These are phyloP conservation scores for Aspergillus nidulans DNA, from an alignment of 495 filamentous ascomycete species.

Conservation along the genomic window DNA sequence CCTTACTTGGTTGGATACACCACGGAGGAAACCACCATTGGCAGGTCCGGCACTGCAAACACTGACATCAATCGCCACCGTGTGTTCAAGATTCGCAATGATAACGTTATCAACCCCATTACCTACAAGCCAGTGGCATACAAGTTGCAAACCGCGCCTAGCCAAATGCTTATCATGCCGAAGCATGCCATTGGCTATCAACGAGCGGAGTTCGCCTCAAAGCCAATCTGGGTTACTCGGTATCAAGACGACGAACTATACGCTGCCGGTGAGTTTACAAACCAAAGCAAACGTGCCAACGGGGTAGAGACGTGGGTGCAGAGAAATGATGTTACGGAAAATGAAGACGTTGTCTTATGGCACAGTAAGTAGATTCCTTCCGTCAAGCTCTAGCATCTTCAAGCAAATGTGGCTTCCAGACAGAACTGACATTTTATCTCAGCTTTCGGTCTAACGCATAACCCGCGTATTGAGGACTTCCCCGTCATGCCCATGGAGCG, in stretches of 20 bases:
- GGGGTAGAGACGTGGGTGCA: constrained; percentile 53
- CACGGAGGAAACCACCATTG: constrained; percentile 55
- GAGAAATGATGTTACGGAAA: constrained; percentile 46
- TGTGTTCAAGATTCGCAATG: constrained; percentile 77
- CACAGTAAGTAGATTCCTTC: constrained; percentile 32
- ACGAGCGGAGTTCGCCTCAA: constrained; percentile 78
- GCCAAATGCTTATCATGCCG: constrained; percentile 77
- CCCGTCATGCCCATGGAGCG: constrained; percentile 61
- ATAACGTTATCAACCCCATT: constrained; percentile 58
- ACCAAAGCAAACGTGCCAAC: constrained; percentile 65
- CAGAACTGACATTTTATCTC: constrained; percentile 7
- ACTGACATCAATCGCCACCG: constrained; percentile 60
- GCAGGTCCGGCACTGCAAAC: constrained; percentile 58
- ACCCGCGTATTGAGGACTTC: constrained; percentile 57
- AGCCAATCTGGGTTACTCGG: constrained; percentile 75
- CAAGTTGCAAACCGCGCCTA: constrained; percentile 68
- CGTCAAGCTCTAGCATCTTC: not conserved
- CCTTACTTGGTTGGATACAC: constrained; percentile 76
- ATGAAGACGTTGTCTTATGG: constrained; percentile 56
- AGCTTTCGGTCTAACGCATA: constrained; percentile 61
- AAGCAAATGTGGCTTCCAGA: not conserved
- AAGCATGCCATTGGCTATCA: constrained; percentile 61
- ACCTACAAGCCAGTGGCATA: constrained; percentile 76
- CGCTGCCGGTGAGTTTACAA: constrained; percentile 81
- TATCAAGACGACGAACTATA: constrained; percentile 77